These are phyloP conservation scores for Lizonia empirigonia DNA, from an alignment of 2,329 filamentous ascomycete genomes.

Conservation along the genomic window DNA sequence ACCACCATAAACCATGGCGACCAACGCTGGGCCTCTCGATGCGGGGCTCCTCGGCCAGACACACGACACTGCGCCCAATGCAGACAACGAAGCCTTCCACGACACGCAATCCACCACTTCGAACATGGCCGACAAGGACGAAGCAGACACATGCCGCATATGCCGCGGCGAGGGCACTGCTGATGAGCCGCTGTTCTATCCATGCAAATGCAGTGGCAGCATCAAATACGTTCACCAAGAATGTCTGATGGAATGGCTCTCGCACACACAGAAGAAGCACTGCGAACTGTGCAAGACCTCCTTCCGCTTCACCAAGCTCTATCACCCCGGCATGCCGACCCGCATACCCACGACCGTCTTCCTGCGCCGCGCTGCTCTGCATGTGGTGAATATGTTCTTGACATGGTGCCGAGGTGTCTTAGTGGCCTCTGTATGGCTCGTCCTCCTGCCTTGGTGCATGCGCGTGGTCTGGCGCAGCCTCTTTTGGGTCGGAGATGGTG, in stretches of 20 bases:
- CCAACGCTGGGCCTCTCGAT: constrained; percentile 21
- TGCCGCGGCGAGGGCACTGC: constrained; percentile 85
- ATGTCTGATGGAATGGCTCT: constrained; percentile 98
- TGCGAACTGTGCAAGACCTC: constrained; percentile 99
- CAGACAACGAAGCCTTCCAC: constrained; percentile 9
- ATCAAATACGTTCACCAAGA: constrained; percentile 99
- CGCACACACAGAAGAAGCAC: constrained; percentile 98
- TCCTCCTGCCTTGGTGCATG: constrained; percentile 87
- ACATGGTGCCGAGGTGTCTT: constrained; percentile 79
- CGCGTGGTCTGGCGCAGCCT: constrained; percentile 89
- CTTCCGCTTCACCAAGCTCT: constrained; percentile 97
- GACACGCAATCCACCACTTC: constrained; percentile 49
- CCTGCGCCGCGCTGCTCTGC: constrained; percentile 74
- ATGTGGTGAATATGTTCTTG: constrained; percentile 71
- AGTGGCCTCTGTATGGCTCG: constrained; percentile 86
- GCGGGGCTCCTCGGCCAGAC: constrained; percentile 21
- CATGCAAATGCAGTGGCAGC: constrained; percentile 98
- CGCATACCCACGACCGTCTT: constrained; percentile 82
- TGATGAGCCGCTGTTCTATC: constrained; percentile 90
- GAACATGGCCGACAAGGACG: constrained; percentile 47
- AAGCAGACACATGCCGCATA: constrained; percentile 91
- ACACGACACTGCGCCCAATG: constrained; percentile 8
- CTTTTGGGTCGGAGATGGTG: constrained; percentile 90
- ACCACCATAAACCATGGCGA: constrained; percentile 27
- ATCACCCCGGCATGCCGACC: constrained; percentile 90